Percentiles rank a stretch among this genome's conserved stretches.
Evolutionary conservation across 1,284 basidiomycete genomes (phyloP).

Genomic region (Ganoderma sp.): DNA sequence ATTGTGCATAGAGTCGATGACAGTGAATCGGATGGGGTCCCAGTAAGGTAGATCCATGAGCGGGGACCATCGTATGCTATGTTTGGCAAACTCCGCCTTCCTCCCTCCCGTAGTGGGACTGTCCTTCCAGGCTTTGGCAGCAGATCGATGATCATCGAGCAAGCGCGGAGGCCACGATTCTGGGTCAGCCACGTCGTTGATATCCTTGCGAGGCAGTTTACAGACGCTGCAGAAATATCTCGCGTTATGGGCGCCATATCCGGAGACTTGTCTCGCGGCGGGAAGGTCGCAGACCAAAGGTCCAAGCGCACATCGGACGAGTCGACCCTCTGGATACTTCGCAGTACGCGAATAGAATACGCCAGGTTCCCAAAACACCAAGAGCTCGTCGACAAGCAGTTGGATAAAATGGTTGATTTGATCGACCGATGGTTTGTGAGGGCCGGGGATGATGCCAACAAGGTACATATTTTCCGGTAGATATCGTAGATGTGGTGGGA

Average conservation of each 20-base stretch:
- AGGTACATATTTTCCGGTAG: too few species aligned
- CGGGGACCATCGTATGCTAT: conserved; percentile 35
- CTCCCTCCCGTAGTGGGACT: not conserved
- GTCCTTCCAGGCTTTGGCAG: conserved; percentile 30
- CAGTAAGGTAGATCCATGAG: conserved; percentile 43
- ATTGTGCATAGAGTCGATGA: conserved; percentile 46
- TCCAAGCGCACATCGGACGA: conserved; percentile 35
- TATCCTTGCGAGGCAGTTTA: conserved; percentile 35
- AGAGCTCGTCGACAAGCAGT: too few species aligned
- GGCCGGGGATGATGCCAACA: too few species aligned
- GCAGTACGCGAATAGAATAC: too few species aligned
- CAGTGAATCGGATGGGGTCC: conserved; percentile 40
- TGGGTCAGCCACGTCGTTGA: conserved; percentile 36
- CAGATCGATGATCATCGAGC: conserved; percentile 31
- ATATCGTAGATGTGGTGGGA: too few species aligned
- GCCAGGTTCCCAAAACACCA: too few species aligned
- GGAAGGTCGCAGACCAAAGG: conserved; percentile 44
- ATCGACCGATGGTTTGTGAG: too few species aligned
- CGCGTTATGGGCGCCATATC: conserved; percentile 37
- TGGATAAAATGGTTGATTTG: too few species aligned
- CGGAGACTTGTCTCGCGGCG: conserved; percentile 43
- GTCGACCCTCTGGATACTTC: conserved; percentile 32
- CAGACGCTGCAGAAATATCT: conserved; percentile 45
- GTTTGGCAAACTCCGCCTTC: not conserved
- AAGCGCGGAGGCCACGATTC: conserved; percentile 31